Conservation (phyloP, 345 rosid species). For the Microcos paniculata region DNA sequence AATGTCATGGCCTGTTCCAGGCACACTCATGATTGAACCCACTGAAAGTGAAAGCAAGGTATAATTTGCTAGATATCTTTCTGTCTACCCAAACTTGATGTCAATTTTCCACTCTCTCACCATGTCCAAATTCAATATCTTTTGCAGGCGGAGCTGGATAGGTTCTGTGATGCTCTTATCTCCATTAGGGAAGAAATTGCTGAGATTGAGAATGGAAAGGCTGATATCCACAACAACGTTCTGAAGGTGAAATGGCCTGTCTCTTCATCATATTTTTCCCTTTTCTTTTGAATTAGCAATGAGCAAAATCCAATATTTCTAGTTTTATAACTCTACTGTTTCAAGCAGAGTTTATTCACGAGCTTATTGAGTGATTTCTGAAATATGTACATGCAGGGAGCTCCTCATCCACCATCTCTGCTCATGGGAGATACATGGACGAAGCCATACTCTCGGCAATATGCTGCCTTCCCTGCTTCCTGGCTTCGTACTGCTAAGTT, state of each 20-base stretch:
- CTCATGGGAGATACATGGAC: constrained; percentile 97
- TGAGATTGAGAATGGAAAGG: constrained; percentile 90
- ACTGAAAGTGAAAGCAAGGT: constrained; percentile 99
- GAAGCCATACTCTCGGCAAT: constrained; percentile 86
- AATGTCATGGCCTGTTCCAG: constrained; percentile 99
- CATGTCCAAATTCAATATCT: constrained; percentile 11
- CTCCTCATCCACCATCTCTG: constrained; percentile 98
- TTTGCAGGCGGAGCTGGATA: constrained; percentile 92
- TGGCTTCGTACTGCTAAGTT: constrained; percentile 91
- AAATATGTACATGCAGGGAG: constrained; percentile 61
- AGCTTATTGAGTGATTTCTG: constrained; percentile 5
- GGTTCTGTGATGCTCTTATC: constrained; percentile 95
- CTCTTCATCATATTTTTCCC: not conserved
- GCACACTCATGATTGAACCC: constrained; percentile 98
- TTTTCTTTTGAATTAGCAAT: not conserved
- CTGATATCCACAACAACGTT: constrained; percentile 84
- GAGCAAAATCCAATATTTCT: not conserved
- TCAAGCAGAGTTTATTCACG: constrained; percentile 7
- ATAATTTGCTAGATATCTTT: constrained; percentile 4
- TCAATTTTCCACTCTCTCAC: not conserved
- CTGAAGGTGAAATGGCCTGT: constrained; percentile 61
- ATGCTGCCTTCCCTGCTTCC: constrained; percentile 95
- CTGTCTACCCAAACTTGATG: not conserved
- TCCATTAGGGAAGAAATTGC: constrained; percentile 96
- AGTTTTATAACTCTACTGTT: not conserved